phyloP scores from a whole-genome alignment of 768 basidiomycete genomes.

The Phaeolepiota aurea region DNA sequence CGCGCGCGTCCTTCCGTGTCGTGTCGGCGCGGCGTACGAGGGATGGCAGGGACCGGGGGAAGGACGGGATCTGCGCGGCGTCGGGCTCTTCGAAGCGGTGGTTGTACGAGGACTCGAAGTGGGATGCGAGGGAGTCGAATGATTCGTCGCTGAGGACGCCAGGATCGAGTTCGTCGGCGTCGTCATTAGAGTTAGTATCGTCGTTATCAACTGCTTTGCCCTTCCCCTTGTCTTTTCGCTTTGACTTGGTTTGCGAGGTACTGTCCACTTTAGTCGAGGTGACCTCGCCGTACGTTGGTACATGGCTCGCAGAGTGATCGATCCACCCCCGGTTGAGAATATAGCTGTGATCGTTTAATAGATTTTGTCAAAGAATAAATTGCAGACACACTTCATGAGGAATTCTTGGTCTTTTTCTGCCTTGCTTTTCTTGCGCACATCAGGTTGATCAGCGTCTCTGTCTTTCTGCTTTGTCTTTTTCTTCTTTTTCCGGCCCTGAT shows the following conservation, averaged over 20 bases:
- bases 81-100: constrained; percentile 96
- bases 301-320: constrained; percentile 60
- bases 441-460: constrained; percentile 22
- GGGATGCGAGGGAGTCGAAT: constrained; percentile 87
- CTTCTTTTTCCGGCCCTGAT: constrained; percentile 20
- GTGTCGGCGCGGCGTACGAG: constrained; percentile 67
- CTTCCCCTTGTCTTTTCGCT: constrained; percentile 23
- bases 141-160: constrained; percentile 24
- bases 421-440: constrained; percentile 26
- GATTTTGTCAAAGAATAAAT: constrained; percentile 2
- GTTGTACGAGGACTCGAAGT: constrained; percentile 95
- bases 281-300: constrained; percentile 85
- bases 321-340: constrained; percentile 98
- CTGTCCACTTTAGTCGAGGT: constrained; percentile 33
- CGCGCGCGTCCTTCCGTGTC: constrained; percentile 77
- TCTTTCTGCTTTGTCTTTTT: constrained; percentile 40
- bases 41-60: constrained; percentile 66
- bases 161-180: constrained; percentile 47
- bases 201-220: constrained; percentile 12
- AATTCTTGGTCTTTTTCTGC: constrained; percentile 79
- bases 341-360: constrained; percentile 46
- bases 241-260: constrained; percentile 15
- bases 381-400: constrained; percentile 72
- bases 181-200: constrained; percentile 13
- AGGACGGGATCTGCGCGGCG: constrained; percentile 40